phyloP scores from a whole-genome alignment of 164 flowering plant species.

The Dillenia turbinata region DNA sequence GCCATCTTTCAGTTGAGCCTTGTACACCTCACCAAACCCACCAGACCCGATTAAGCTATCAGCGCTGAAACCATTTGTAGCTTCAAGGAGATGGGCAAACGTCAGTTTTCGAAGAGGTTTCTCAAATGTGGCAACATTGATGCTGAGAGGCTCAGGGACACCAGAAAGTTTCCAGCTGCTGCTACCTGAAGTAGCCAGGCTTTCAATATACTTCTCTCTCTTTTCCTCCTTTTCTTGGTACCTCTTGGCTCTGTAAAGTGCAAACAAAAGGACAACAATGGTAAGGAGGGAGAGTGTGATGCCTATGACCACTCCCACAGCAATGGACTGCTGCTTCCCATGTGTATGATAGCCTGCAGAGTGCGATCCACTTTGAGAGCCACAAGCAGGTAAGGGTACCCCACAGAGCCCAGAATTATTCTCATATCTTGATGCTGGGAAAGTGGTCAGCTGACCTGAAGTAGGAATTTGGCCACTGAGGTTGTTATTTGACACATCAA shows the following conservation, averaged over 20 bases:
- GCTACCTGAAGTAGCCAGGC: constrained; percentile 77
- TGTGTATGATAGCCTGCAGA: constrained; percentile 7
- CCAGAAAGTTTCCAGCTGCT: constrained; percentile 80
- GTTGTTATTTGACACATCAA: constrained; percentile 85
- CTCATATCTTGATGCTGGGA: constrained; percentile 69
- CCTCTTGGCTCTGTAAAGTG: constrained; percentile 40
- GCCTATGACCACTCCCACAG: constrained; percentile 52
- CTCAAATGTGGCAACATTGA: constrained; percentile 85
- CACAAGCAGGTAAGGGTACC: constrained; percentile 65
- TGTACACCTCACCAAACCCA: constrained; percentile 90
- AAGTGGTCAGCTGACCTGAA: constrained; percentile 76
- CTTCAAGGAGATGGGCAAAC: constrained; percentile 79
- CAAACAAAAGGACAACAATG: constrained; percentile 38
- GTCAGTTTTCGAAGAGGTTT: constrained; percentile 85
- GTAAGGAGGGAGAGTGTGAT: constrained; percentile 38
- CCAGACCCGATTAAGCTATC: constrained; percentile 80
- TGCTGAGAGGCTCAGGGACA: constrained; percentile 81
- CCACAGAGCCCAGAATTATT: constrained; percentile 91
- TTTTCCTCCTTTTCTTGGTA: constrained; percentile 32
- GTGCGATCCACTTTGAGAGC: constrained; percentile 21
- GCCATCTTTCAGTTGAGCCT: constrained; percentile 77
- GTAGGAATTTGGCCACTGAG: constrained; percentile 72
- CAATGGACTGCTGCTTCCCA: constrained; percentile 31
- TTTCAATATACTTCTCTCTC: constrained; percentile 63
- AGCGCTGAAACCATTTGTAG: constrained; percentile 83